phyloP scores from a whole-genome alignment of 495 filamentous ascomycete genomes.

The Aspergillus ostianus region DNA sequence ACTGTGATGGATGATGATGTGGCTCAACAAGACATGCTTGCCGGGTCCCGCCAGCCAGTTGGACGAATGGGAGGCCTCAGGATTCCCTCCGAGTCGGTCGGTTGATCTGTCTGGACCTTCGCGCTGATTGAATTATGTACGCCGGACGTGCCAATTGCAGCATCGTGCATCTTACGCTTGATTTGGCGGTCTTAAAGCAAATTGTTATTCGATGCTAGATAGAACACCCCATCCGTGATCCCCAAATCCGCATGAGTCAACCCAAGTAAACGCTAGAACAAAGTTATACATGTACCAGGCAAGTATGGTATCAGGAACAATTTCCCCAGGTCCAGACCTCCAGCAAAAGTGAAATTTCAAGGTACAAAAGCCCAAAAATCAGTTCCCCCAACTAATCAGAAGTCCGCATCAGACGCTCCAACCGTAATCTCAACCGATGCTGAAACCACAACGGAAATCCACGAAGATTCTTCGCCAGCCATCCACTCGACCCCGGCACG shows the following conservation, averaged over 20 bases:
- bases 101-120: background rate
- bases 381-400: constrained; percentile 11
- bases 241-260: no score
- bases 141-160: background rate
- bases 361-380: background rate
- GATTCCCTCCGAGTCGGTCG: background rate
- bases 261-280: background rate
- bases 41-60: background rate
- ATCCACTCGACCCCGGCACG: constrained; percentile 24
- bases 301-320: background rate
- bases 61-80: background rate
- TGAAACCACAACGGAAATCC: constrained; percentile 47
- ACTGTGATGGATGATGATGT: background rate
- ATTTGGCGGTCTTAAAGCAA: background rate
- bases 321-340: no score
- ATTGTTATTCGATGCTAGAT: background rate
- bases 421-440: constrained; percentile 26
- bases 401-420: constrained; percentile 34
- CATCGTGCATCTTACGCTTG: background rate
- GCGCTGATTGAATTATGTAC: background rate
- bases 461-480: constrained; percentile 30
- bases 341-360: background rate
- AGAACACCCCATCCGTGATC: no score
- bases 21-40: background rate
- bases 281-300: background rate